A percentile compares a stretch with the other conserved stretches of the same genome.
Evolutionary conservation across 352 stramenopile genomes (phyloP).

Genomic region (Pythium brassicae): DNA sequence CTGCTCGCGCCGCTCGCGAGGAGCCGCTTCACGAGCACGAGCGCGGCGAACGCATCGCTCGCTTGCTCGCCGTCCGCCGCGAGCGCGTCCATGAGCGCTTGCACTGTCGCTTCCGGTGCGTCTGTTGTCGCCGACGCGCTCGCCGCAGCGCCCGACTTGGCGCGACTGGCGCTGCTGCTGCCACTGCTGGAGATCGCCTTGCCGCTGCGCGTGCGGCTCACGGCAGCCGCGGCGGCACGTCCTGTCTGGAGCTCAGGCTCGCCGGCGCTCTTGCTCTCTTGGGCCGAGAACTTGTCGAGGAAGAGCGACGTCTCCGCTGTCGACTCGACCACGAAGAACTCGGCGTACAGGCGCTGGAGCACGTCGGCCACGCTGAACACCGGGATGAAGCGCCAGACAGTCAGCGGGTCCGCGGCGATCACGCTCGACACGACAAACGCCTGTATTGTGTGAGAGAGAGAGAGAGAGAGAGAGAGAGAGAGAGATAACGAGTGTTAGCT

Average conservation of each 20-base stretch:
- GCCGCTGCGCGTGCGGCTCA: conserved; percentile 16
- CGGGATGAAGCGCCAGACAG: conserved; percentile 74
- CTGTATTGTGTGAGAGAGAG: no score
- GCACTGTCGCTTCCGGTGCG: conserved; percentile 9
- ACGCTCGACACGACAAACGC: conserved; percentile 85
- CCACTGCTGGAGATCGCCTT: conserved; percentile 12
- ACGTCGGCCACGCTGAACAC: conserved; percentile 79
- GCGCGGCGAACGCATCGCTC: conserved; percentile 44
- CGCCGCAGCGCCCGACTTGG: background rate
- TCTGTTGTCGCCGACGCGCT: no score
- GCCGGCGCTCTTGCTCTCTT: conserved; percentile 5
- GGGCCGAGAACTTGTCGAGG: conserved; percentile 61
- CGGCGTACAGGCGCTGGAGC: conserved; percentile 64
- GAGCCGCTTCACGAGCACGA: conserved; percentile 59
- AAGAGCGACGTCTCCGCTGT: conserved; percentile 55
- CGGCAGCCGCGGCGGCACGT: background rate
- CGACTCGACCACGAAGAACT: conserved; percentile 72
- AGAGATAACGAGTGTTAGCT: background rate
- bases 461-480: conserved; percentile 4
- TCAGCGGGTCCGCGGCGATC: conserved; percentile 56
- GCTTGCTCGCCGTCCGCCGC: conserved; percentile 20
- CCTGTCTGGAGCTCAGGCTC: conserved; percentile 5
- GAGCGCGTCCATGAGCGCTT: conserved; percentile 33
- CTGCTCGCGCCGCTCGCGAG: conserved; percentile 37
- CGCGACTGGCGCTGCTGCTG: background rate